Evolutionary conservation across 352 stramenopile genomes (phyloP).

Genomic region (Globisporangium uncinulatum): DNA sequence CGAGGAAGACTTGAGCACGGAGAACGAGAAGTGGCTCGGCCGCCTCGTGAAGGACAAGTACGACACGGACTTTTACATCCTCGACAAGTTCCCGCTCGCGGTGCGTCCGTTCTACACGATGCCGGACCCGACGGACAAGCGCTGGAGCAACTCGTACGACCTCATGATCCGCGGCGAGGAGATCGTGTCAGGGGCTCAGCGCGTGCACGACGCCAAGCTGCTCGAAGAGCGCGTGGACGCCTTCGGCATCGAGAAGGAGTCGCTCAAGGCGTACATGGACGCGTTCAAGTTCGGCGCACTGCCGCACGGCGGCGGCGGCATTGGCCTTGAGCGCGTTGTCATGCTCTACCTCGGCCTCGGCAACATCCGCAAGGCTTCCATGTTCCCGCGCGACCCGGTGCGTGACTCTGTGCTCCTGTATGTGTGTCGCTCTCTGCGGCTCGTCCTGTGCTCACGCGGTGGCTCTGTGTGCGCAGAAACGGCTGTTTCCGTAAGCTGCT

Average conservation of each 20-base stretch:
- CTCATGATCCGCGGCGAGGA: conserved; percentile 99
- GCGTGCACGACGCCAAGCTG: conserved; percentile 96
- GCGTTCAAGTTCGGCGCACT: conserved; percentile 98
- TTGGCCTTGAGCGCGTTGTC: conserved; percentile 98
- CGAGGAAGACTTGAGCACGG: conserved; percentile 87
- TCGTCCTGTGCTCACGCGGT: conserved; percentile 5
- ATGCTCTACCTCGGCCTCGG: conserved; percentile 98
- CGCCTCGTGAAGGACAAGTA: conserved; percentile 97
- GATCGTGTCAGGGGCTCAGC: conserved; percentile 99
- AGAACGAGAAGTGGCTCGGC: conserved; percentile 98
- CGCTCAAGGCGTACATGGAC: conserved; percentile 96
- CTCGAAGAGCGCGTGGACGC: conserved; percentile 89
- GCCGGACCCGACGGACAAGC: conserved; percentile 94
- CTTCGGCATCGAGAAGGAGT: conserved; percentile 82
- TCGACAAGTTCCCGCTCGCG: conserved; percentile 99
- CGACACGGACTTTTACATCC: conserved; percentile 99
- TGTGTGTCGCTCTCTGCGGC: background rate
- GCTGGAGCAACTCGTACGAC: conserved; percentile 98
- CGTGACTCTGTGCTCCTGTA: conserved; percentile 10
- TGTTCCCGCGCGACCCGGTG: conserved; percentile 98
- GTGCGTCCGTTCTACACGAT: conserved; percentile 99
- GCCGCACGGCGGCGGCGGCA: conserved; percentile 97
- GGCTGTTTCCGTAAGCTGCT: conserved; percentile 55
- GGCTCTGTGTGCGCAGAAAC: conserved; percentile 22
- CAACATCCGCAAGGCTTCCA: conserved; percentile 98